Evolutionary conservation across 75 land plant genomes (phyloP).

Genomic region (Selaginella tamariscina): DNA sequence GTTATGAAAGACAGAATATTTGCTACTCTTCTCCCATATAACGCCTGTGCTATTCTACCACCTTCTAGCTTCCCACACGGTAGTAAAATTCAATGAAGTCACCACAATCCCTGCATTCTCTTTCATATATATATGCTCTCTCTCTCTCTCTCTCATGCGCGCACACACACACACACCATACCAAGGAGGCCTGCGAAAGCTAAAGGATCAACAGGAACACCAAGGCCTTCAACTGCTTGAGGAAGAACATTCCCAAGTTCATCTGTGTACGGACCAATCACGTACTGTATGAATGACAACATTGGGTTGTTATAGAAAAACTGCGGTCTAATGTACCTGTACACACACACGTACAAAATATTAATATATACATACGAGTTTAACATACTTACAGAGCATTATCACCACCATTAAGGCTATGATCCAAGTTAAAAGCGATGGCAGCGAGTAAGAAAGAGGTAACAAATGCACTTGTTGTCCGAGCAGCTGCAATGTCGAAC

Average conservation of each 20-base stretch:
- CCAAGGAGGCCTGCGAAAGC: slow-evolving; percentile 98
- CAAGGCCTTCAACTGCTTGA: slow-evolving; percentile 87
- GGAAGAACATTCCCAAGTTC: slow-evolving; percentile 97
- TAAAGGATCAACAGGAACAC: slow-evolving; percentile 93
- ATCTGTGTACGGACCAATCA: slow-evolving; percentile 84
- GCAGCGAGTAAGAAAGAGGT: slow-evolving; percentile 61
- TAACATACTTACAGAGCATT: slow-evolving; percentile 75
- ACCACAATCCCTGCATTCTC: slow-evolving; percentile 73
- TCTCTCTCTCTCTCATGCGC: background rate
- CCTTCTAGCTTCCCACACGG: slow-evolving; percentile 93
- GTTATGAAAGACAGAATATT: slow-evolving; percentile 60
- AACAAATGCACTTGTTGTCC: slow-evolving; percentile 79
- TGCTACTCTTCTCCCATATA: slow-evolving; percentile 69
- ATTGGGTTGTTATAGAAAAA: slow-evolving; percentile 91
- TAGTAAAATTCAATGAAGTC: slow-evolving; percentile 78
- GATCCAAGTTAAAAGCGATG: slow-evolving; percentile 72
- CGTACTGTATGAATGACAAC: slow-evolving; percentile 76
- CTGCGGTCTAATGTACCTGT: slow-evolving; percentile 88
- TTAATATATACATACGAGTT: slow-evolving; percentile 44
- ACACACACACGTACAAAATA: slow-evolving; percentile 1
- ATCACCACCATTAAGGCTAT: slow-evolving; percentile 89
- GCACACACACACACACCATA: slow-evolving; percentile 22
- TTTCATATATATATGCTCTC: background rate
- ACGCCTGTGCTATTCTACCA: slow-evolving; percentile 88
- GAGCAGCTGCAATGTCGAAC: slow-evolving; percentile 93